Conservation (phyloP, 495 filamentous ascomycete species). For the Elaphomyces granulatus region DNA sequence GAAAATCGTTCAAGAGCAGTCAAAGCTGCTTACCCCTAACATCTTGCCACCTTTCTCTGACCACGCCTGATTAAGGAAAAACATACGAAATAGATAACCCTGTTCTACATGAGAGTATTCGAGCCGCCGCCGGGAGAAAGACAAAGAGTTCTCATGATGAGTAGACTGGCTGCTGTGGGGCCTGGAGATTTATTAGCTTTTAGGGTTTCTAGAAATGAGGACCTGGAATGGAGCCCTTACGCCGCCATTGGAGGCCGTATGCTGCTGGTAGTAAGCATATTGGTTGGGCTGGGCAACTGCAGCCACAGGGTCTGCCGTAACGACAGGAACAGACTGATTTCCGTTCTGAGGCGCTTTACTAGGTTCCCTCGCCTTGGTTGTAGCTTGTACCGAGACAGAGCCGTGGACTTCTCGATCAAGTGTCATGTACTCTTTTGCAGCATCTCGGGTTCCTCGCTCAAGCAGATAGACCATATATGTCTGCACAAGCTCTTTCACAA, state of each 20-base stretch:
- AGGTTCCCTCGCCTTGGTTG: constrained; percentile 20
- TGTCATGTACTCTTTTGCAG: constrained; percentile 72
- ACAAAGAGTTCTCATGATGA: constrained; percentile 4
- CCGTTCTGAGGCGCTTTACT: constrained; percentile 8
- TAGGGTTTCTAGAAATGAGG: too few species aligned
- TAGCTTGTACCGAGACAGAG: constrained; percentile 24
- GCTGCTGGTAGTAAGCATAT: constrained; percentile 31
- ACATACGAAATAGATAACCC: background rate
- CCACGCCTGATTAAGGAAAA: constrained; percentile 1
- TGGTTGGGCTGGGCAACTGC: constrained; percentile 14
- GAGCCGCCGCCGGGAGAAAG: constrained; percentile 4
- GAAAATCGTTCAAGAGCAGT: background rate
- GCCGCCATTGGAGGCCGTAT: constrained; percentile 23
- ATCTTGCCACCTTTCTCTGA: background rate
- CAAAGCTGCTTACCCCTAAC: background rate
- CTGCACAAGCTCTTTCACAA: constrained; percentile 63
- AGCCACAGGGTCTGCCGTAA: constrained; percentile 6
- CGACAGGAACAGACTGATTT: constrained; percentile 3
- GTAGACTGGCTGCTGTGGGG: constrained; percentile 4
- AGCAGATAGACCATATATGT: constrained; percentile 76
- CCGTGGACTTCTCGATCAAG: constrained; percentile 83
- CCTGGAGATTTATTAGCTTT: constrained; percentile 6
- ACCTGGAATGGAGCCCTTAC: constrained; percentile 6
- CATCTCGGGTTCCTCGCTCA: constrained; percentile 65
- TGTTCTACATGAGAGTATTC: constrained; percentile 8